phyloP scores from a whole-genome alignment of 2,329 filamentous ascomycete genomes.

The Talaromyces rugulosus region DNA sequence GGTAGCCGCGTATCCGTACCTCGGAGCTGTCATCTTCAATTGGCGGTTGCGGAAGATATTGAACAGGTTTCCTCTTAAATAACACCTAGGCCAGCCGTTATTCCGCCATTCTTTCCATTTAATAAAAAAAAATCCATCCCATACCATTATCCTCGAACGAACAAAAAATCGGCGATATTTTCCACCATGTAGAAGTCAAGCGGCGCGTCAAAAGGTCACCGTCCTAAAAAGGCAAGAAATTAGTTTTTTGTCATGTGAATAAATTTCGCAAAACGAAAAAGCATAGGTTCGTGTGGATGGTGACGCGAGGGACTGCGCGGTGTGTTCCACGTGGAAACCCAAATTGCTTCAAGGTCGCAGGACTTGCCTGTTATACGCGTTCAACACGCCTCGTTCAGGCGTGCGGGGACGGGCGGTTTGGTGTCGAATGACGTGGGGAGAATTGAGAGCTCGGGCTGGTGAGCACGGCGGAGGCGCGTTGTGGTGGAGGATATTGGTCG shows the following conservation, averaged over 20 bases:
- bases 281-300: not conserved
- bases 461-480: slow-evolving; percentile 12
- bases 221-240: not conserved
- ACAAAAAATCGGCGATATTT: not conserved
- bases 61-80: slow-evolving; percentile 92
- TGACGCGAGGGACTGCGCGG: not conserved
- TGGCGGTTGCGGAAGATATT: slow-evolving; percentile 66
- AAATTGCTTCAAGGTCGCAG: not conserved
- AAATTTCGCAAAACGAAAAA: not conserved
- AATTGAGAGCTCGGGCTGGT: not conserved
- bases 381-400: not conserved
- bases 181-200: not conserved
- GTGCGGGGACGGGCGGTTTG: not conserved
- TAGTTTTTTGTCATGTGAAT: not conserved
- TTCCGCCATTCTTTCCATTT: not conserved
- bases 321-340: not conserved
- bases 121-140: not conserved
- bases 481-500: slow-evolving; percentile 13
- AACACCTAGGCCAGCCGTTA: slow-evolving; percentile 62
- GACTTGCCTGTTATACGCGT: not conserved
- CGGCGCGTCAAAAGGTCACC: not conserved
- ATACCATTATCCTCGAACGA: slow-evolving; percentile 11
- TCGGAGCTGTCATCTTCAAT: slow-evolving; percentile 79
- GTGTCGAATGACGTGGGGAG: not conserved
- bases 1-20: slow-evolving; percentile 50